phyloP scores from a whole-genome alignment of 2,329 filamentous ascomycete genomes.

The Diaporthe amygdali region DNA sequence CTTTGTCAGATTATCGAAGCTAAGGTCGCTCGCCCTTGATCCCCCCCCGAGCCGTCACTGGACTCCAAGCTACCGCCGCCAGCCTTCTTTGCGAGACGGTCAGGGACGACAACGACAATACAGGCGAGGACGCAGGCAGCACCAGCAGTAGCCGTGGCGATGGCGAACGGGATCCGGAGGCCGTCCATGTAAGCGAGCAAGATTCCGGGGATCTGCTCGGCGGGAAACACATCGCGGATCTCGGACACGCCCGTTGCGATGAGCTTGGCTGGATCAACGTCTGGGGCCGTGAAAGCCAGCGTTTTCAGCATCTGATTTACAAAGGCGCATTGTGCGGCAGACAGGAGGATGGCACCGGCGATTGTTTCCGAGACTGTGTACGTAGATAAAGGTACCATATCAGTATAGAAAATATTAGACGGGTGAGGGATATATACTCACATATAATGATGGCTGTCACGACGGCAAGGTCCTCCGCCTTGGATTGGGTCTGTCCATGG shows the following conservation, averaged over 20 bases:
- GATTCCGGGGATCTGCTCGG: not conserved
- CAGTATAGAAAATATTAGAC: not conserved
- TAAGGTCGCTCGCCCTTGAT: too few species aligned
- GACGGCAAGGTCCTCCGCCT: constrained; percentile 37
- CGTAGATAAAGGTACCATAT: constrained; percentile 26
- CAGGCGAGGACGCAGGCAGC: not conserved
- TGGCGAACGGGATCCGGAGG: not conserved
- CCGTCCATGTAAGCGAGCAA: constrained; percentile 9
- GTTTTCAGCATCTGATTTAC: constrained; percentile 35
- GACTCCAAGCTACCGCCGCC: not conserved
- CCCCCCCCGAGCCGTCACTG: not conserved
- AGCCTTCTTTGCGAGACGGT: not conserved
- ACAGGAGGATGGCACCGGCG: constrained; percentile 51
- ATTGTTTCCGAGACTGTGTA: constrained; percentile 40
- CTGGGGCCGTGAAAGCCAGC: constrained; percentile 30
- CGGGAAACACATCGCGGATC: not conserved
- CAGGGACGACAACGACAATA: not conserved
- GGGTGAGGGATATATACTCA: constrained; percentile 30
- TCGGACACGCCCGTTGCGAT: not conserved
- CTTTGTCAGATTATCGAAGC: too few species aligned
- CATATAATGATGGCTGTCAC: constrained; percentile 41
- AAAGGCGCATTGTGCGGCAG: constrained; percentile 40
- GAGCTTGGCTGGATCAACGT: constrained; percentile 28
- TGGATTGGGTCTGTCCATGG: constrained; percentile 34
- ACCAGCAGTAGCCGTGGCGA: not conserved